These are phyloP conservation scores for Xeromyces bisporus DNA, from an alignment of 495 filamentous ascomycete genomes.

Conservation along the genomic window DNA sequence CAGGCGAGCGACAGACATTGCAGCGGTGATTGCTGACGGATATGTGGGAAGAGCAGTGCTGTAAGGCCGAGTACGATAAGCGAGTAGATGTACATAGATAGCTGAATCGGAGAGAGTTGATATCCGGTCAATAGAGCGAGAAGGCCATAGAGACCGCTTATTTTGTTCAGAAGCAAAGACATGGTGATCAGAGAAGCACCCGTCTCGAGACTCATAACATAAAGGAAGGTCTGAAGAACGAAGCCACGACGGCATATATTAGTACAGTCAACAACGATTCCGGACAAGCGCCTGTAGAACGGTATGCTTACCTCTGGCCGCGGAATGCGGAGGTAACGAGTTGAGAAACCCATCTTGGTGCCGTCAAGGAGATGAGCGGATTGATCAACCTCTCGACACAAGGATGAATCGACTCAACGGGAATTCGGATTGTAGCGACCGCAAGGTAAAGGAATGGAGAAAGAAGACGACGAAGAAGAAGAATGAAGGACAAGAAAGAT, in stretches of 20 bases:
- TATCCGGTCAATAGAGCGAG: constrained; percentile 68
- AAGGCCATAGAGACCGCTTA: constrained; percentile 73
- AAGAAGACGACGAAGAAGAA: too few relatives aligned
- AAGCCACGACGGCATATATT: too few relatives aligned
- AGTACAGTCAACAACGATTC: too few relatives aligned
- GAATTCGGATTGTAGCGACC: not conserved
- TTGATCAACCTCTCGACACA: not conserved
- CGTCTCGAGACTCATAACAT: constrained; percentile 68
- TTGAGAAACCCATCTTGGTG: constrained; percentile 29
- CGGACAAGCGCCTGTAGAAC: not conserved
- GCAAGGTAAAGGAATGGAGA: not conserved
- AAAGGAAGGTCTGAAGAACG: constrained; percentile 51
- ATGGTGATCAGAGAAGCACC: constrained; percentile 68
- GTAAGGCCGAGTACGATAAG: constrained; percentile 44
- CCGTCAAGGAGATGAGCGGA: constrained; percentile 7
- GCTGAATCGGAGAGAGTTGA: constrained; percentile 47
- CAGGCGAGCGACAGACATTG: constrained; percentile 55
- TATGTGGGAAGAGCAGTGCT: constrained; percentile 47
- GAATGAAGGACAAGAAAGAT: too few relatives aligned
- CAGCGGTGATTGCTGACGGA: constrained; percentile 50
- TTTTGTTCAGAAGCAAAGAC: constrained; percentile 70
- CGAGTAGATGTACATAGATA: constrained; percentile 77
- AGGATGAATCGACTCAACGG: not conserved
- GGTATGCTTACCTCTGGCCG: constrained; percentile 36
- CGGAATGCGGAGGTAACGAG: constrained; percentile 38